Evolutionary conservation across 306 rosid species (phyloP), one percentile per base, ranked within the genome.

Genomic region (Betula pendula): DNA sequence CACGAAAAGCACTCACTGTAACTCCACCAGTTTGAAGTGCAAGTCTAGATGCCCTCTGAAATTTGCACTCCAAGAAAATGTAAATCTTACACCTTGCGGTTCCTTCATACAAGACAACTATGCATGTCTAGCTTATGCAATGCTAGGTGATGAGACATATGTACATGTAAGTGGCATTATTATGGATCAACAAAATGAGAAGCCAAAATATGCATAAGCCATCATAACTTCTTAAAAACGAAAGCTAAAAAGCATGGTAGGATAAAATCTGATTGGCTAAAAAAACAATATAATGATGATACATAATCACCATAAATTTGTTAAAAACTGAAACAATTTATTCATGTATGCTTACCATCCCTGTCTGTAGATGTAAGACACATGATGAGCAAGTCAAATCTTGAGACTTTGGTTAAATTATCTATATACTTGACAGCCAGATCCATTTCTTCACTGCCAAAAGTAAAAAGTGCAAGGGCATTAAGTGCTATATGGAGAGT

Each of bases 331-430:
- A 29, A 27, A 16, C 3, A 63, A 38, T n/a, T 63, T 17, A 38
- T 4, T 17, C 25, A 45, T 33, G 31, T 17, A 42, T 70, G 45
- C 92, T 5, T 88, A 96, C 99, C 99, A 71, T 81, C 81, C 81
- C 83, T 90, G 45, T 87, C 90, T 8, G 83, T 42, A 72, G 96
- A 78, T 70, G 96, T 79, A 72, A 96, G 90, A 85, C 93, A 89
- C 97, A 92, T 74, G 75, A 85, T 75, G 22, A 96, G 91, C 82
- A 92, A 71, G 80, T 85, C 91, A 80, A 92, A 96, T 84, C 97
- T 91, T 13, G 98, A 87, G 29, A 96, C 94, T 80, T 85, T 87
- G 45, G 89, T 88, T 86, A 96, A 82, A 63, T 88, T 81, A 72
- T 92, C 96, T 76, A 96, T 62, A 71, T 82, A 86, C 72, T 79